phyloP scores from a whole-genome alignment of 768 basidiomycete species.

The Mycena filopes region DNA sequence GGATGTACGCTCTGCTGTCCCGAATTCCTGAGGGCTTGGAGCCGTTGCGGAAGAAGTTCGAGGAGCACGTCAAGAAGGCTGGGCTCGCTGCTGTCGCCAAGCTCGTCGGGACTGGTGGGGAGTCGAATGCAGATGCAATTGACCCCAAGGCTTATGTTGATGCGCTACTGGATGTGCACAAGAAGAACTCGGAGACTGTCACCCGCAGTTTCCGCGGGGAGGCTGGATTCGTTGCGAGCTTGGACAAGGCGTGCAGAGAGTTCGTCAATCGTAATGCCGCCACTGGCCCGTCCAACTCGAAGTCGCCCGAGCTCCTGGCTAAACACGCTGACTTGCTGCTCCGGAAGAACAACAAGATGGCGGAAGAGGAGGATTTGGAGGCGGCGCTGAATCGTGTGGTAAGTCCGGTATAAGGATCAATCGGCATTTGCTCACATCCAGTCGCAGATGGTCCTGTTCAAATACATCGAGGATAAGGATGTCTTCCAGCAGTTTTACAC shows the following conservation, averaged over 20 bases:
- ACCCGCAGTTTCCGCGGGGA: conserved; percentile 91
- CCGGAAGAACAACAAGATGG: conserved; percentile 94
- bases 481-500: conserved; percentile 99
- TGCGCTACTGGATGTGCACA: conserved; percentile 89
- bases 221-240: conserved; percentile 90
- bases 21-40: conserved; percentile 92
- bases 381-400: conserved; percentile 91
- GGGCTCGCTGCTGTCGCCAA: conserved; percentile 86
- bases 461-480: conserved; percentile 98
- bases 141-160: conserved; percentile 97
- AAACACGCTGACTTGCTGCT: conserved; percentile 91
- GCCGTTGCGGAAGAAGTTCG: conserved; percentile 91
- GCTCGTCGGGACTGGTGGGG: conserved; percentile 66
- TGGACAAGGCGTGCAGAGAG: conserved; percentile 95
- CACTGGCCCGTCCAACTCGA: conserved; percentile 85
- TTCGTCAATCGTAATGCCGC: conserved; percentile 95
- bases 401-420: conserved; percentile 45
- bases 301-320: conserved; percentile 92
- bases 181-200: conserved; percentile 91
- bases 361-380: conserved; percentile 92
- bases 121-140: conserved; percentile 62
- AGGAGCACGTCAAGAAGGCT: conserved; percentile 93
- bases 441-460: conserved; percentile 93
- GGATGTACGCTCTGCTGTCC: conserved; percentile 94
- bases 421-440: conserved; percentile 40